These are phyloP conservation scores for Saccharomycopsis oosterbeekiorum DNA, from an alignment of 805 yeast species.

Conservation along the genomic window DNA sequence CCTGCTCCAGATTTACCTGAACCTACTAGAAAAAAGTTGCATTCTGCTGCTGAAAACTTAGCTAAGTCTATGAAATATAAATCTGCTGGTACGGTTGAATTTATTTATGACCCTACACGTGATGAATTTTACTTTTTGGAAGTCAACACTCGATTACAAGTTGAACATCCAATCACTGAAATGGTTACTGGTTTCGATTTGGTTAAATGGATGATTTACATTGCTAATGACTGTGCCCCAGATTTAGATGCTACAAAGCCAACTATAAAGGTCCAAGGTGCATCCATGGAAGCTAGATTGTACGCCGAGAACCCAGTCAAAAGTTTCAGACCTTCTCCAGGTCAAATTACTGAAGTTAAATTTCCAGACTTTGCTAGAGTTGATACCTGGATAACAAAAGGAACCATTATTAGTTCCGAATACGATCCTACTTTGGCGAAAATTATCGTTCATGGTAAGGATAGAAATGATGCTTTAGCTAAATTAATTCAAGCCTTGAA, in stretches of 20 bases:
- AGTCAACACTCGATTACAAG: slow-evolving; percentile 94
- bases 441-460: slow-evolving; percentile 88
- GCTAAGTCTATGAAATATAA: slow-evolving; percentile 80
- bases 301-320: slow-evolving; percentile 97
- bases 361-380: slow-evolving; percentile 91
- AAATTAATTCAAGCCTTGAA: slow-evolving; percentile 72
- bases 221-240: slow-evolving; percentile 87
- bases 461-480: slow-evolving; percentile 73
- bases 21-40: slow-evolving; percentile 61
- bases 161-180: slow-evolving; percentile 96
- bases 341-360: slow-evolving; percentile 72
- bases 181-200: slow-evolving; percentile 88
- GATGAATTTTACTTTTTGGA: slow-evolving; percentile 92
- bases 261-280: slow-evolving; percentile 59
- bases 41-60: slow-evolving; percentile 75
- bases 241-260: slow-evolving; percentile 43
- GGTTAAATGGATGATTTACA: slow-evolving; percentile 93
- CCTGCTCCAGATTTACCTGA: slow-evolving; percentile 94
- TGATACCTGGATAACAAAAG: slow-evolving; percentile 89
- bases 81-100: slow-evolving; percentile 97
- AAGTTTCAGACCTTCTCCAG: slow-evolving; percentile 94
- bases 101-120: slow-evolving; percentile 75
- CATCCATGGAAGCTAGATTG: slow-evolving; percentile 92
- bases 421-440: slow-evolving; percentile 95
- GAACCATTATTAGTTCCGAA: slow-evolving; percentile 82